These are phyloP conservation scores for Talaromyces nanjingensis DNA, from an alignment of 495 filamentous ascomycete genomes.

Conservation along the genomic window DNA sequence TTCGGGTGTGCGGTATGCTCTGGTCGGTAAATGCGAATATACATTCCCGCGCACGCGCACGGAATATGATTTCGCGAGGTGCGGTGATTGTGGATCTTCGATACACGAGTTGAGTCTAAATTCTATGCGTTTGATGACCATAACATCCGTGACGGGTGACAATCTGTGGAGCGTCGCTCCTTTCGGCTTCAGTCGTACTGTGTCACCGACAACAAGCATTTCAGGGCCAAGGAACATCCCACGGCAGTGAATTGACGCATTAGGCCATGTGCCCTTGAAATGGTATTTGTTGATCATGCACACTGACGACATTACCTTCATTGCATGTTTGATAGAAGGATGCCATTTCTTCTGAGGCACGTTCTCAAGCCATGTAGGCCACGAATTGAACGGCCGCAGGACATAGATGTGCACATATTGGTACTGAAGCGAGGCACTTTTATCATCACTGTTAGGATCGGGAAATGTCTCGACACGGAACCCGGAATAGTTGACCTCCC, in stretches of 20 bases:
- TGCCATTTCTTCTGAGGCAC: slow-evolving; percentile 36
- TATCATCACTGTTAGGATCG: slow-evolving; percentile 41
- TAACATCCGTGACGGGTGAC: slow-evolving; percentile 37
- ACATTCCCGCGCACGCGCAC: slow-evolving; percentile 40
- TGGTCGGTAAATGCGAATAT: slow-evolving; percentile 35
- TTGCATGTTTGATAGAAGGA: slow-evolving; percentile 47
- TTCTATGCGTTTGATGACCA: slow-evolving; percentile 44
- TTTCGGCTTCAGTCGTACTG: slow-evolving; percentile 40
- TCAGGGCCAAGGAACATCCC: slow-evolving; percentile 54
- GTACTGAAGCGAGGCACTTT: slow-evolving; percentile 43
- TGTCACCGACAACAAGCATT: slow-evolving; percentile 44
- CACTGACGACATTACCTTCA: slow-evolving; percentile 46
- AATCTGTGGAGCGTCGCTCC: slow-evolving; percentile 10
- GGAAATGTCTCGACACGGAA: slow-evolving; percentile 53
- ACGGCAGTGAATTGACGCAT: slow-evolving; percentile 40
- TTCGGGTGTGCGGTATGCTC: slow-evolving; percentile 18
- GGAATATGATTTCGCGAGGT: slow-evolving; percentile 33
- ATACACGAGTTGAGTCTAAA: slow-evolving; percentile 35
- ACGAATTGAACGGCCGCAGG: slow-evolving; percentile 49
- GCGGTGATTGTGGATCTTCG: slow-evolving; percentile 35
- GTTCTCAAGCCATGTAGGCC: slow-evolving; percentile 35
- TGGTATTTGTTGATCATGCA: slow-evolving; percentile 43
- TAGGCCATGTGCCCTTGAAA: slow-evolving; percentile 49
- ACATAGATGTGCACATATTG: slow-evolving; percentile 47
- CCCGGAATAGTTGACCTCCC: slow-evolving; percentile 43